These are phyloP conservation scores for Saccharomycopsis oosterbeekiorum DNA, from an alignment of 805 yeast genomes.

Conservation along the genomic window DNA sequence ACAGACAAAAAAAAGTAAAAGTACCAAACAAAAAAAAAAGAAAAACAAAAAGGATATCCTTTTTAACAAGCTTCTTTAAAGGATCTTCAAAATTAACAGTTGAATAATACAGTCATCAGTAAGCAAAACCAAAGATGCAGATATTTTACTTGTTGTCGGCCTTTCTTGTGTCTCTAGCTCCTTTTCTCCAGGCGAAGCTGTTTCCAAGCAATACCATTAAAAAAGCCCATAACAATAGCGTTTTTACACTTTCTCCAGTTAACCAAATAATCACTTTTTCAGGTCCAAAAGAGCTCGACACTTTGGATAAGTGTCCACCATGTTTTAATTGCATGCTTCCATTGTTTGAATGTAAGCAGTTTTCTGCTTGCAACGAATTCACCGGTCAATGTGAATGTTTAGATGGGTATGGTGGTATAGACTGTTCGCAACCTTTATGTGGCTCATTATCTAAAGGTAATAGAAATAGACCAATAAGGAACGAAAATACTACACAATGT, in stretches of 20 bases:
- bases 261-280: neutral
- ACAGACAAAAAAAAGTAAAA: neutral
- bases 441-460: constrained; percentile 65
- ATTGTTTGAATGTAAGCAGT: constrained; percentile 82
- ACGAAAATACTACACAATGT: constrained; percentile 41
- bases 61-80: too few species aligned
- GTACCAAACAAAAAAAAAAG: neutral
- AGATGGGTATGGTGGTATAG: constrained; percentile 88
- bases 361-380: constrained; percentile 75
- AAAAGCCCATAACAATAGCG: neutral
- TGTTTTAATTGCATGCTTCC: constrained; percentile 94
- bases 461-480: constrained; percentile 46
- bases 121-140: neutral
- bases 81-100: neutral
- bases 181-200: neutral
- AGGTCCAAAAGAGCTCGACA: constrained; percentile 2
- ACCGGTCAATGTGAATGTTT: constrained; percentile 91
- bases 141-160: neutral
- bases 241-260: neutral
- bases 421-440: constrained; percentile 81
- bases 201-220: neutral
- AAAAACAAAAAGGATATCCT: neutral
- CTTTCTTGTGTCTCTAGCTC: neutral
- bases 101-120: neutral
- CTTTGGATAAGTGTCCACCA: constrained; percentile 59